These are phyloP conservation scores for Aegilops sharonensis DNA, from an alignment of 176 grass and related monocot species.

Conservation along the genomic window DNA sequence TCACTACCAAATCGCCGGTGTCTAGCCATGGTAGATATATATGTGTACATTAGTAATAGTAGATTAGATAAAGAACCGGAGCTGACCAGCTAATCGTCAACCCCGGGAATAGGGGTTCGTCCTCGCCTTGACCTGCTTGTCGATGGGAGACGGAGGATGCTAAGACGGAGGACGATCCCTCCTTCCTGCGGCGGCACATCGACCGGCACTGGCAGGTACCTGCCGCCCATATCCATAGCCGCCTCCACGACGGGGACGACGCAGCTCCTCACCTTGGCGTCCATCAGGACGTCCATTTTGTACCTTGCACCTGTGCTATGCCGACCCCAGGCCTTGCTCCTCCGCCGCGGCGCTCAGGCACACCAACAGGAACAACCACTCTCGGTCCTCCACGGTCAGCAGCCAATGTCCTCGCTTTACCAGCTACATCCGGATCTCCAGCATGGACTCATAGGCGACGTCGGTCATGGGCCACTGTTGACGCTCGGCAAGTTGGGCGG, in stretches of 20 bases:
- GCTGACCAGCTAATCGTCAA: too few relatives aligned
- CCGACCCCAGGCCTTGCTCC: too few relatives aligned
- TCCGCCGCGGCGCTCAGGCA: background rate
- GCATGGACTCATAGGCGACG: background rate
- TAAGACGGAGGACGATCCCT: background rate
- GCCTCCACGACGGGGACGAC: background rate
- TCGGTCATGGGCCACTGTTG: too few relatives aligned
- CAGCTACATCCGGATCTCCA: background rate
- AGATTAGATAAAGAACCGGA: too few relatives aligned
- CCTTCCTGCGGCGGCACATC: background rate
- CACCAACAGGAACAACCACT: background rate
- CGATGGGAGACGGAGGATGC: too few relatives aligned
- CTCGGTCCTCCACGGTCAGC: background rate
- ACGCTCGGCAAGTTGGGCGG: too few relatives aligned
- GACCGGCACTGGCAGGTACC: background rate
- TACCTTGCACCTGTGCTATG: background rate
- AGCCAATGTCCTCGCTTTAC: background rate
- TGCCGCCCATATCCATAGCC: background rate
- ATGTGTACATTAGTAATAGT: too few relatives aligned
- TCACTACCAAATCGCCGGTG: too few relatives aligned
- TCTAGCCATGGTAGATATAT: too few relatives aligned
- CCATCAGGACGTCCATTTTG: background rate
- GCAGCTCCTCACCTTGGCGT: conserved; percentile 8
- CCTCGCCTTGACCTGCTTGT: too few relatives aligned
- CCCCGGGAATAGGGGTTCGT: too few relatives aligned